phyloP scores from a whole-genome alignment of 1,284 basidiomycete genomes.

The Trichosporon ovoides region DNA sequence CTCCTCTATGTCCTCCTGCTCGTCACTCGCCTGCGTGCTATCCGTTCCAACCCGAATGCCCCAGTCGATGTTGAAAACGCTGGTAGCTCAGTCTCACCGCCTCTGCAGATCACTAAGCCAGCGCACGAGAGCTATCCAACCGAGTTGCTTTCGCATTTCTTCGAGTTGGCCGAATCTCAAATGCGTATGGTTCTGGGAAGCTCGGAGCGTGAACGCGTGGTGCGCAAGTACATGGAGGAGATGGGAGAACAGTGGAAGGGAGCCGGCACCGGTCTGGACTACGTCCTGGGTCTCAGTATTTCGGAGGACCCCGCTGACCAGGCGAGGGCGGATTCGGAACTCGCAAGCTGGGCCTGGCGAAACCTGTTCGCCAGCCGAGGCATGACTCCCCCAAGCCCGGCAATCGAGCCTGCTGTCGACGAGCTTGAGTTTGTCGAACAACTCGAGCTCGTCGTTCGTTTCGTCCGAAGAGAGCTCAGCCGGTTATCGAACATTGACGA shows the following conservation, averaged over 20 bases:
- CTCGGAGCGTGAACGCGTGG: conserved; percentile 68
- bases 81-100: conserved; percentile 46
- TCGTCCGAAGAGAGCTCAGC: conserved; percentile 69
- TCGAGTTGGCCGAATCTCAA: conserved; percentile 87
- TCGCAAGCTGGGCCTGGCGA: conserved; percentile 85
- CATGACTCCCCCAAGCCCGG: conserved; percentile 19
- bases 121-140: conserved; percentile 38
- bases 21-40: conserved; percentile 76
- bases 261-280: conserved; percentile 72
- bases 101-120: conserved; percentile 26
- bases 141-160: conserved; percentile 89
- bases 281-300: conserved; percentile 51
- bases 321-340: conserved; percentile 59
- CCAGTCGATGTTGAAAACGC: neutral
- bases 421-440: conserved; percentile 68
- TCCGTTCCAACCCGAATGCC: conserved; percentile 54
- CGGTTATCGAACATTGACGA: conserved; percentile 70
- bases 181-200: conserved; percentile 71
- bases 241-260: conserved; percentile 90
- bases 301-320: conserved; percentile 22
- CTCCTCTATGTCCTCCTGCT: conserved; percentile 91
- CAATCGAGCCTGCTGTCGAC: conserved; percentile 32
- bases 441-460: conserved; percentile 69
- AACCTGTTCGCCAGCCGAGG: conserved; percentile 62
- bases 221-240: conserved; percentile 82